phyloP scores from a whole-genome alignment of 169 alveolate species.

The Perkinsus olseni region DNA sequence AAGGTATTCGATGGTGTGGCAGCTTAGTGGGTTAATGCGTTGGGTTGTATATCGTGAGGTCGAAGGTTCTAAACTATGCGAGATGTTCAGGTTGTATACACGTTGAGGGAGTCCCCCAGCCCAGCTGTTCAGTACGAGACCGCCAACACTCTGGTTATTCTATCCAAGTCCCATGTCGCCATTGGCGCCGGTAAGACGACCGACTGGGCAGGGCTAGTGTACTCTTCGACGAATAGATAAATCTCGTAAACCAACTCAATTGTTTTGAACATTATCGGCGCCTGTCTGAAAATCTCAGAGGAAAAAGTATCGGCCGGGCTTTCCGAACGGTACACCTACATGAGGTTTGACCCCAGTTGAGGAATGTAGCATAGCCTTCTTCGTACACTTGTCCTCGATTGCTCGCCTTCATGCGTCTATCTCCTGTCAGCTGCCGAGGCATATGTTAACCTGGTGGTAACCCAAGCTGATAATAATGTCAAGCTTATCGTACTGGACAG shows the following conservation, averaged over 20 bases:
- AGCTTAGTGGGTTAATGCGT: background rate
- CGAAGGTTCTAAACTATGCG: constrained; percentile 26
- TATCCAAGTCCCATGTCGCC: constrained; percentile 38
- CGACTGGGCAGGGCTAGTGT: too few relatives aligned
- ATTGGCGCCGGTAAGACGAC: constrained; percentile 53
- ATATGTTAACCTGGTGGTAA: constrained; percentile 53
- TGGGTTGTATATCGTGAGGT: background rate
- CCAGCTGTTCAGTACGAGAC: constrained; percentile 78
- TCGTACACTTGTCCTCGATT: background rate
- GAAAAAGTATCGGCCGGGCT: too few relatives aligned
- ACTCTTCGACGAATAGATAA: too few relatives aligned
- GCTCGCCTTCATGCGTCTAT: too few relatives aligned
- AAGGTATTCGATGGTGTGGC: too few relatives aligned
- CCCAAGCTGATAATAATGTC: constrained; percentile 72
- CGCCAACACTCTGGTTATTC: constrained; percentile 62
- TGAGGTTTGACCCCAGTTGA: too few relatives aligned
- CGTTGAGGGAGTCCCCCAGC: constrained; percentile 34
- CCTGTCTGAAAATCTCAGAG: too few relatives aligned
- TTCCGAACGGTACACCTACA: too few relatives aligned
- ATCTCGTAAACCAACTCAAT: too few relatives aligned
- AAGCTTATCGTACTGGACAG: constrained; percentile 62
- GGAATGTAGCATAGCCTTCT: background rate
- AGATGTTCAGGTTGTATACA: constrained; percentile 49
- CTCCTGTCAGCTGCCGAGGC: constrained; percentile 52
- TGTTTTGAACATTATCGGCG: too few relatives aligned